Conservation (phyloP, 2,329 filamentous ascomycete species). For the Capronia epimyces region DNA sequence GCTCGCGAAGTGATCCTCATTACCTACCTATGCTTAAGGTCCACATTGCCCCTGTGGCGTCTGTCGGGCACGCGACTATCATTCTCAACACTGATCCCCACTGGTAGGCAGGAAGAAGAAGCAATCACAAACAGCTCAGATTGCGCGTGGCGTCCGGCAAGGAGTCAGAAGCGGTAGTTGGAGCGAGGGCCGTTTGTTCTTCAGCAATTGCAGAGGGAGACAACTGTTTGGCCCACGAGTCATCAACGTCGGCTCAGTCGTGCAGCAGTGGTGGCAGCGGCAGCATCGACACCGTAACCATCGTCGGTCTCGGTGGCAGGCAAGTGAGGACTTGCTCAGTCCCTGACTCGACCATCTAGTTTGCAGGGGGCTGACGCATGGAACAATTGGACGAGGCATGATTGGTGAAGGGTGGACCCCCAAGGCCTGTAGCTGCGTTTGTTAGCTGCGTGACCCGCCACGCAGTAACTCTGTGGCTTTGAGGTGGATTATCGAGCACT, state of each 20-base stretch:
- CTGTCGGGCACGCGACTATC: background rate
- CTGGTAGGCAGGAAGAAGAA: background rate
- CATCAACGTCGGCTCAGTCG: no score
- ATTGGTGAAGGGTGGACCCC: background rate
- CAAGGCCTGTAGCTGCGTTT: slow-evolving; percentile 7
- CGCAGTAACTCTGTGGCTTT: background rate
- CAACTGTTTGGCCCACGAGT: background rate
- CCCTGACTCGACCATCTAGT: no score
- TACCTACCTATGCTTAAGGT: background rate
- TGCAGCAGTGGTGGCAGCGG: no score
- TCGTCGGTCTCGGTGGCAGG: background rate
- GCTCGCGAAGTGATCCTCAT: background rate
- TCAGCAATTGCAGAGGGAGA: background rate
- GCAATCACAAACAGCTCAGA: background rate
- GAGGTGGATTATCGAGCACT: background rate
- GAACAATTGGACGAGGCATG: background rate
- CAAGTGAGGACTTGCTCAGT: no score
- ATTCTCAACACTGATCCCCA: background rate
- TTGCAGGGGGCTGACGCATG: background rate
- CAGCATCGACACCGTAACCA: background rate
- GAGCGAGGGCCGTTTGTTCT: background rate
- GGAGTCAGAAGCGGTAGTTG: background rate
- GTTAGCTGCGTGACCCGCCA: slow-evolving; percentile 4
- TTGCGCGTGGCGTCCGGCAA: no score
- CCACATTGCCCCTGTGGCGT: background rate